phyloP scores from a whole-genome alignment of 1,284 basidiomycete genomes.

The Anthracocystis panici-leucophaei region DNA sequence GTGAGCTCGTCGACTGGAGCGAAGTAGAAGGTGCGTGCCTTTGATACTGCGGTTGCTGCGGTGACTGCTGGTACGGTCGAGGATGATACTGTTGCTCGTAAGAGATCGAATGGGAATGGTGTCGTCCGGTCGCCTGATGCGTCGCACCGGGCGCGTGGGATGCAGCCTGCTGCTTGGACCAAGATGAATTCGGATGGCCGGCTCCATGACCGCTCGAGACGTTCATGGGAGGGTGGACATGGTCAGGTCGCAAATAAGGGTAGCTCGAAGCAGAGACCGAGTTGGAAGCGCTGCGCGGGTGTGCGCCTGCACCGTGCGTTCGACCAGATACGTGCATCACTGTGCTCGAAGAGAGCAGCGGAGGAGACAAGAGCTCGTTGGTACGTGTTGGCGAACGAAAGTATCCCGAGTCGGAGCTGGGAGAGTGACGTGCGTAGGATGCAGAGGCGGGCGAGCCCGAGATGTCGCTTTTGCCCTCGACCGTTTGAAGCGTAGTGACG shows the following conservation, averaged over 20 bases:
- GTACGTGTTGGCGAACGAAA: slow-evolving; percentile 38
- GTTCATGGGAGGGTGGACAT: slow-evolving; percentile 29
- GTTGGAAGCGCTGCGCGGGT: slow-evolving; percentile 43
- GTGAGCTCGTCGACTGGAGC: slow-evolving; percentile 4
- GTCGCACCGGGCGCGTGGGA: slow-evolving; percentile 10
- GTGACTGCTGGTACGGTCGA: slow-evolving; percentile 4
- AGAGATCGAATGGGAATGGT: slow-evolving; percentile 32
- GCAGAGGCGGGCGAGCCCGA: slow-evolving; percentile 42
- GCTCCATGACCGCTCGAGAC: slow-evolving; percentile 4
- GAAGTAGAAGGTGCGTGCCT: slow-evolving; percentile 16
- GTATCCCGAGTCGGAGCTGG: slow-evolving; percentile 38
- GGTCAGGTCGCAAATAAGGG: slow-evolving; percentile 48
- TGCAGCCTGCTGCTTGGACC: slow-evolving; percentile 23
- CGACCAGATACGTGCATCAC: slow-evolving; percentile 34
- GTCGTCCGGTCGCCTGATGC: slow-evolving; percentile 16
- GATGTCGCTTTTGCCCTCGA: slow-evolving; percentile 33
- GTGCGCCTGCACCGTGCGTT: slow-evolving; percentile 30
- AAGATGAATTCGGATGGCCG: slow-evolving; percentile 15
- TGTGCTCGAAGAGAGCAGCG: slow-evolving; percentile 23
- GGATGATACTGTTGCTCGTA: slow-evolving; percentile 26
- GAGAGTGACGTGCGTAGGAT: slow-evolving; percentile 35
- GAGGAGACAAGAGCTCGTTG: slow-evolving; percentile 36
- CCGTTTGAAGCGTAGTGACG: slow-evolving; percentile 21
- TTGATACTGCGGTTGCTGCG: background rate
- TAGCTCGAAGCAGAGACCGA: slow-evolving; percentile 55